Base-by-base conservation (phyloP, 1,139 yeast genomes). In the Suzukiozyma palmioleophila region DNA sequence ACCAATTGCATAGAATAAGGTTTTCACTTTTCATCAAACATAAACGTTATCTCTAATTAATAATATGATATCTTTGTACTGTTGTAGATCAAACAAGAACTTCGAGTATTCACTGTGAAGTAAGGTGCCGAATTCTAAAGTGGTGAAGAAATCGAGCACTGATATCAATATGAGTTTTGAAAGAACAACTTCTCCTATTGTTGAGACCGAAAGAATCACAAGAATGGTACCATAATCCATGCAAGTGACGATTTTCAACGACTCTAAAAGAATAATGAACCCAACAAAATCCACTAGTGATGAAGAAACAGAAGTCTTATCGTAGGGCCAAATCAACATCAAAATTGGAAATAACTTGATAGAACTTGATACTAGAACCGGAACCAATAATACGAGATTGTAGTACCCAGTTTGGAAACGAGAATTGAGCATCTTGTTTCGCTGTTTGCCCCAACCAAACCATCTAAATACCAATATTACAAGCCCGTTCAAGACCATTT, bases 251-350 rank as follows among this genome's bases (percentile, higher is more conserved):
- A 81, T 74, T 29, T 69, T 65, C 33, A 87, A 56, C 0, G 90
- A 83, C 52, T 87, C 96, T 2, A 84, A 62, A 10, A 81, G 70
- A 48, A 78, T 83, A 39, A 84, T 57, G 35, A 75, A 73, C 1
- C 87, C 84, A 3, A 84, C 75, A 52, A 79, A 64, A 42, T 77
- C 77, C 24, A 85, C 82, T 12, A 81, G 66, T 13, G 69, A 67
- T 11, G 81, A 74, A 0, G 87, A 84, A 7, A 83, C 69, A 0
- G 85, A 73, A 7, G 86, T 75, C 29, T 57, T 58, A 53, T 92
- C 97, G 54, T 92, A 92, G 1, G 96, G 92, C 99, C 99, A 92
- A 28, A 94, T 90, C 29, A 92, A 69, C 90, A 90, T 90, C 27
- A 92, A 67, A n/a, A 94, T 84, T 0, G 98, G 98, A 46, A 90